A percentile compares a stretch with the other conserved stretches of the same genome.
phyloP scores from a whole-genome alignment of 768 basidiomycete genomes.

The Melanogaster broomeanus region DNA sequence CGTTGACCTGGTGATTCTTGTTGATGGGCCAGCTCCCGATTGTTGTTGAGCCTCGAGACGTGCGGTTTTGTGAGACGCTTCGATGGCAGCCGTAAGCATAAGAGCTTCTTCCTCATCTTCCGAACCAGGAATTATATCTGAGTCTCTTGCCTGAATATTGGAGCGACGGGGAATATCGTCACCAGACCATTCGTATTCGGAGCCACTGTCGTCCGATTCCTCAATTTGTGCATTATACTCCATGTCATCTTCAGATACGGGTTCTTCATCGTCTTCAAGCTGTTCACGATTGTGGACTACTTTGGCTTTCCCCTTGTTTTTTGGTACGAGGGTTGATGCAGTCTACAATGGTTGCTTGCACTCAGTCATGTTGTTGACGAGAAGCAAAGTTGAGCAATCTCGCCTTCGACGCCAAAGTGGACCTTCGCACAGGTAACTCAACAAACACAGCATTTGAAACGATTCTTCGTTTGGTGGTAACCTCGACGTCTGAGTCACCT shows the following conservation, averaged over 20 bases:
- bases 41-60: conserved; percentile 28
- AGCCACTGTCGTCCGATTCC: conserved; percentile 57
- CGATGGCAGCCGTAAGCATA: conserved; percentile 60
- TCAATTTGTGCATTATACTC: conserved; percentile 43
- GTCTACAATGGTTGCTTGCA: conserved; percentile 11
- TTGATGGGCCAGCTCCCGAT: conserved; percentile 33
- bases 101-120: conserved; percentile 37
- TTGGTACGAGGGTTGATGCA: background rate
- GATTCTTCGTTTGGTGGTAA: conserved; percentile 36
- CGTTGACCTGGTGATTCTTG: conserved; percentile 21
- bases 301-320: conserved; percentile 29
- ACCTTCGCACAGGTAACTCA: conserved; percentile 12
- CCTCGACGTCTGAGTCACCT: conserved; percentile 29
- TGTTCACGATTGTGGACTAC: conserved; percentile 27
- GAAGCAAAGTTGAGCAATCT: conserved; percentile 10
- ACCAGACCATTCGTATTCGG: conserved; percentile 55
- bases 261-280: conserved; percentile 29
- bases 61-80: conserved; percentile 49
- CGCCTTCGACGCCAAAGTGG: too few species aligned
- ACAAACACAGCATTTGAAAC: conserved; percentile 28
- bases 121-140: conserved; percentile 33
- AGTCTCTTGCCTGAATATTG: background rate
- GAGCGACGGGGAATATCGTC: conserved; percentile 1
- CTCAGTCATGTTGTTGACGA: conserved; percentile 15
- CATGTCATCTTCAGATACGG: conserved; percentile 36